Evolutionary conservation across 2,329 filamentous ascomycete species (phyloP).

Genomic region (Exophiala spinifera): DNA sequence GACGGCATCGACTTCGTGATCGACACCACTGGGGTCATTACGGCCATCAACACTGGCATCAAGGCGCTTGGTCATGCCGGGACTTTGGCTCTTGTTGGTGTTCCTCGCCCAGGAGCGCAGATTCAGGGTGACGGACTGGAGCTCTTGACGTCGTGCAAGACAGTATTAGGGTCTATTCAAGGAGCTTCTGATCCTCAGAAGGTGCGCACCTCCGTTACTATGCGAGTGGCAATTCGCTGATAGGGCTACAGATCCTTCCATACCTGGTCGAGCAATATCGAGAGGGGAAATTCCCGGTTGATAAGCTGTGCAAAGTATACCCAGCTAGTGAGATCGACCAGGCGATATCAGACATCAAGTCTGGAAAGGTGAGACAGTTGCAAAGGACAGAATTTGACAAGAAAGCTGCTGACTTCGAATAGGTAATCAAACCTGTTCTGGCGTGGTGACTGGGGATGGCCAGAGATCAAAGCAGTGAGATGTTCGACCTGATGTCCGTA

Average conservation of each 20-base stretch:
- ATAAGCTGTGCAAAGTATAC: neutral
- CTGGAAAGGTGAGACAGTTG: conserved; percentile 5
- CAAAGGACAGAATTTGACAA: no score
- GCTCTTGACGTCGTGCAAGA: conserved; percentile 4
- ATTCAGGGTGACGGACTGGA: neutral
- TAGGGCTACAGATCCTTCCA: neutral
- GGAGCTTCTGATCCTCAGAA: conserved; percentile 1
- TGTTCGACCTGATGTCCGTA: no score
- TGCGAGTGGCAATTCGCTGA: neutral
- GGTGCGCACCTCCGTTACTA: no score
- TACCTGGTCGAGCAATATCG: neutral
- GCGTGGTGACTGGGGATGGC: no score
- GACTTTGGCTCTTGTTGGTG: conserved; percentile 6
- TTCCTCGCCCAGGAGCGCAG: neutral
- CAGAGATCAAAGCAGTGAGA: no score
- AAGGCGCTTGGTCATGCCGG: conserved; percentile 7
- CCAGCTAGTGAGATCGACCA: conserved; percentile 1
- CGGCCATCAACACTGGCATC: conserved; percentile 2
- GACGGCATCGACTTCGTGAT: conserved; percentile 18
- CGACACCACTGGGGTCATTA: conserved; percentile 12
- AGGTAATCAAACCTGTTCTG: no score
- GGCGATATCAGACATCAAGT: conserved; percentile 4
- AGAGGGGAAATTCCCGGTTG: neutral
- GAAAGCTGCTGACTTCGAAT: no score
- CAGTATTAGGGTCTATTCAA: neutral